Percentiles rank a stretch among this genome's conserved stretches.
These are phyloP conservation scores for Sphaceloma murrayae DNA, from an alignment of 2,329 filamentous ascomycete genomes.

Conservation along the genomic window DNA sequence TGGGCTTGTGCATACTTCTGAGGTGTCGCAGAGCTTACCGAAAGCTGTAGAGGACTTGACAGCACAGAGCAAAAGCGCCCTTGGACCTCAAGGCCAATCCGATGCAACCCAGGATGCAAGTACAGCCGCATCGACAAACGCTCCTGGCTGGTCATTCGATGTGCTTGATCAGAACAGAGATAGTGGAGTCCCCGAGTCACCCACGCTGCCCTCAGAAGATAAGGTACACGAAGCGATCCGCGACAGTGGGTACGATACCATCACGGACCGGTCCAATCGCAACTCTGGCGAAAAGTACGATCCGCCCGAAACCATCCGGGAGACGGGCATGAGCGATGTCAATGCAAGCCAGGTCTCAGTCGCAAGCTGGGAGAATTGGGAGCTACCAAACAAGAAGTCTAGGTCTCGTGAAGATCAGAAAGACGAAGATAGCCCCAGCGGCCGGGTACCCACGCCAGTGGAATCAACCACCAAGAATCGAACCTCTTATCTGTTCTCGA, in stretches of 20 bases:
- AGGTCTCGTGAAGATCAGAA: background rate
- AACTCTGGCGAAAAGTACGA: conserved; percentile 13
- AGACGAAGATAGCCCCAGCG: background rate
- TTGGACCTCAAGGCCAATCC: background rate
- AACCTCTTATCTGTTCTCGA: conserved; percentile 39
- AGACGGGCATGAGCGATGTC: background rate
- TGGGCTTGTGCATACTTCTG: conserved; percentile 13
- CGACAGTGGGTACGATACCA: conserved; percentile 36
- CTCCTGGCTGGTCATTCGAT: conserved; percentile 31
- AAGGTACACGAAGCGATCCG: conserved; percentile 27
- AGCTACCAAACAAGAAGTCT: conserved; percentile 12
- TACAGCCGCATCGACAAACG: conserved; percentile 17
- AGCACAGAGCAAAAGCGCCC: too few species aligned
- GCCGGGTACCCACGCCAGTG: conserved; percentile 29
- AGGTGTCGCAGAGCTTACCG: conserved; percentile 11
- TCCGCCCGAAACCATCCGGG: conserved; percentile 4
- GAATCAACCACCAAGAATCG: conserved; percentile 38
- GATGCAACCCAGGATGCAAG: background rate
- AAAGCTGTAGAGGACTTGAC: background rate
- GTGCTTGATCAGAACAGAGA: conserved; percentile 31
- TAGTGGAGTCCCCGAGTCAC: conserved; percentile 39
- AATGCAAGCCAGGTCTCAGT: conserved; percentile 5
- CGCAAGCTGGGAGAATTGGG: conserved; percentile 16
- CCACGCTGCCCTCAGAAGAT: conserved; percentile 27
- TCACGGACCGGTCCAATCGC: conserved; percentile 14